Evolutionary conservation across 257 asterid species (phyloP).

Genomic region (Capsicum pubescens): DNA sequence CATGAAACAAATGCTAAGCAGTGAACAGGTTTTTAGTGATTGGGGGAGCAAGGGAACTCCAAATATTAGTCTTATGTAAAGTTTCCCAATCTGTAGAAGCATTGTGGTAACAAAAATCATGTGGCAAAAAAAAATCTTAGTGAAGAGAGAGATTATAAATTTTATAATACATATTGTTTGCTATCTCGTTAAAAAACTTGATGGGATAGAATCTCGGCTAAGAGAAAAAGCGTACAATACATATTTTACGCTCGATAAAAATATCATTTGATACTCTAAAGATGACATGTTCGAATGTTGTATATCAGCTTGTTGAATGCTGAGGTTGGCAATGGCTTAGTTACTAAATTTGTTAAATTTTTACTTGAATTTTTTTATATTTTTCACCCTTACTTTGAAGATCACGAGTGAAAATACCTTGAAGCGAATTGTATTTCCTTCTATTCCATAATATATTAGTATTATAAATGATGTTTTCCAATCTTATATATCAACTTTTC

Average conservation of each 20-base stretch:
- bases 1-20: conserved; percentile 5
- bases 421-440: background rate
- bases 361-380: background rate
- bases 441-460: background rate
- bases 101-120: background rate
- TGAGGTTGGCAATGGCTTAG: background rate
- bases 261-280: background rate
- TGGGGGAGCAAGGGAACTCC: background rate
- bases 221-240: background rate
- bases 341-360: background rate
- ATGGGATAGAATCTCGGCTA: background rate
- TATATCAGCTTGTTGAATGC: background rate
- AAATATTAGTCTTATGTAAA: background rate
- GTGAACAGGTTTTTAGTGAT: background rate
- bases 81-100: background rate
- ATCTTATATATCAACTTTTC: too few species aligned
- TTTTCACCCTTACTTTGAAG: background rate
- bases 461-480: background rate
- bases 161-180: background rate
- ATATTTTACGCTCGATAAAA: background rate
- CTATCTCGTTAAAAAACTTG: background rate
- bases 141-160: background rate
- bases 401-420: background rate
- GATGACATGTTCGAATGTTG: background rate
- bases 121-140: background rate